Base-by-base conservation (phyloP, 257 asterid genomes). In the Anisodus acutangulus region DNA sequence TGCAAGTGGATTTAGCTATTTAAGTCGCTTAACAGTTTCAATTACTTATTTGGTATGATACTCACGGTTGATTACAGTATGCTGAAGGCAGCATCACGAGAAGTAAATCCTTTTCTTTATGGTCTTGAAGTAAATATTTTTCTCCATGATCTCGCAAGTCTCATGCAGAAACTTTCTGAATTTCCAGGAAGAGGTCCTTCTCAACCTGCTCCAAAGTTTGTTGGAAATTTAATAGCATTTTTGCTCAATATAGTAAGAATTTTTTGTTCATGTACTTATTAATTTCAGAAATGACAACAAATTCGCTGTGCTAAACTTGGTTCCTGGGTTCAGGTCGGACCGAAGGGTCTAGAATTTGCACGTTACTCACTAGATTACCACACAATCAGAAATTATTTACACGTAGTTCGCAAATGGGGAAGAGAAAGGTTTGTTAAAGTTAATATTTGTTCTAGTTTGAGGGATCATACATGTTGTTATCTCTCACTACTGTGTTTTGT, bases 341-440 rank as follows among this genome's bases (percentile, higher is more conserved):
- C 97, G 1, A 96, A 96, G 92, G 99, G 98, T 84, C 93, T 96
- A 62, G 98, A 96, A 87, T 96, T 96, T 78, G 99, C 99, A 13
- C 97, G 97, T 69, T 96, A 96, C 83, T 96, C 99, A 71, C 86
- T 94, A 88, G 99, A 96, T 86, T 94, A 96, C 90, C 98, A 96
- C 91, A 92, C 98, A 69, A 94, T 96, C 88, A 90, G 99, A 83
- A 96, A 96, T 85, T 94, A 96, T 89, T 90, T 96, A 64, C 84
- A 96, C 62, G 94, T 96, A 60, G 90, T 90, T 83, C 98, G 98
- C 62, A 86, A 88, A 19, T 96, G 99, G 99, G 99, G 99, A 80
- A 92, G 89, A 90, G 80, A 92, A 85, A 94, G 98, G 98, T 94
- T 87, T 26, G 87, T 67, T 49, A 39, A 5, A 60, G 54, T 83